These are phyloP conservation scores for Xylaria venustula DNA, from an alignment of 495 filamentous ascomycete species.

Conservation along the genomic window DNA sequence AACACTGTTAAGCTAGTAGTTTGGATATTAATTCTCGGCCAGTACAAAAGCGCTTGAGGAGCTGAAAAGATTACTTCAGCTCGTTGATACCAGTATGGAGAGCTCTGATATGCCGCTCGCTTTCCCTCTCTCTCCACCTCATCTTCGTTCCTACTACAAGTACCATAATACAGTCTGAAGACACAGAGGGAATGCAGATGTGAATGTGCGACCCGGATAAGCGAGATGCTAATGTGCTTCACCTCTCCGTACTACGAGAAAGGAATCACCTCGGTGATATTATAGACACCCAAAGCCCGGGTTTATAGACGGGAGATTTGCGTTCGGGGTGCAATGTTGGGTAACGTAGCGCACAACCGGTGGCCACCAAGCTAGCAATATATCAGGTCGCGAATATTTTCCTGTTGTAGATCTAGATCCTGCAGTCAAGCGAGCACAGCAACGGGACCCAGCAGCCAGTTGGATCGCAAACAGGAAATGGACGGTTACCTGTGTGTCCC, in stretches of 20 bases:
- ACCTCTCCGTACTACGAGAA: background rate
- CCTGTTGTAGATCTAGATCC: slow-evolving; percentile 29
- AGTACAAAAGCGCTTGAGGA: background rate
- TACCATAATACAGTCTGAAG: background rate
- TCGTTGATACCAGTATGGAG: background rate
- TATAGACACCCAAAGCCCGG: background rate
- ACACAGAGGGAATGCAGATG: background rate
- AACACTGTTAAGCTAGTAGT: background rate
- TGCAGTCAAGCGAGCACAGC: slow-evolving; percentile 25
- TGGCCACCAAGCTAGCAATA: background rate
- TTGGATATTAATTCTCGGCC: background rate
- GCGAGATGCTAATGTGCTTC: background rate
- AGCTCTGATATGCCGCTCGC: background rate
- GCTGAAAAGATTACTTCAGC: background rate
- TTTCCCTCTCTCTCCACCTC: too few relatives aligned
- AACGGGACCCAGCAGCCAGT: slow-evolving; percentile 23
- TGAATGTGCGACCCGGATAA: background rate
- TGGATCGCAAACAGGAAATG: background rate
- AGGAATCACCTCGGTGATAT: background rate
- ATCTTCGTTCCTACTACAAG: background rate
- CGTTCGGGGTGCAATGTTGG: background rate
- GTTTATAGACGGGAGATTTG: background rate
- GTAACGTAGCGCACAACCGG: background rate
- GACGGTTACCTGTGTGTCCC: background rate
- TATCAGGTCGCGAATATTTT: slow-evolving; percentile 26